Percentiles rank a stretch among this genome's conserved stretches.
phyloP scores from a whole-genome alignment of 1,139 yeast genomes.

The Taphrina pruni region DNA sequence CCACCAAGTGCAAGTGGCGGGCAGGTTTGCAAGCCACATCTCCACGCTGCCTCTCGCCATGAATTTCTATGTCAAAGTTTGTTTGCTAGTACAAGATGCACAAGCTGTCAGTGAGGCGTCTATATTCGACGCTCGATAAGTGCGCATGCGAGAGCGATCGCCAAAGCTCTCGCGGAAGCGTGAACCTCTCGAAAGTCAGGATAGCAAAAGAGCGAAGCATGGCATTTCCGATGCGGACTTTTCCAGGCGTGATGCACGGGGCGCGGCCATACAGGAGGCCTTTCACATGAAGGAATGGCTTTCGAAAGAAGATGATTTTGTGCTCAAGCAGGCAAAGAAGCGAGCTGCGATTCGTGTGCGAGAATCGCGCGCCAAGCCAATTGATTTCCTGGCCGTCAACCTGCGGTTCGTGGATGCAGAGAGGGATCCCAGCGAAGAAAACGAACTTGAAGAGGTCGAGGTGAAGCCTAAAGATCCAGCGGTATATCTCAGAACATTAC shows the following conservation, averaged over 20 bases:
- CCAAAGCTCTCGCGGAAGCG: not conserved
- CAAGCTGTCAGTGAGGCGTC: too few species aligned
- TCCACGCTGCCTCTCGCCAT: too few species aligned
- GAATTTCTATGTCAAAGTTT: too few species aligned
- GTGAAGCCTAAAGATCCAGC: conserved; percentile 46
- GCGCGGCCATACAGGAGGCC: conserved; percentile 39
- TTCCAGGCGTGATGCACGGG: conserved; percentile 29
- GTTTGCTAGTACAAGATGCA: too few species aligned
- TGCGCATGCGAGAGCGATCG: not conserved
- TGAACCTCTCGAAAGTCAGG: conserved; percentile 25
- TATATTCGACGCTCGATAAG: too few species aligned
- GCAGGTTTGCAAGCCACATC: too few species aligned
- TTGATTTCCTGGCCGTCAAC: conserved; percentile 50
- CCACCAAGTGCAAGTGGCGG: too few species aligned
- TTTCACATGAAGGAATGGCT: conserved; percentile 48
- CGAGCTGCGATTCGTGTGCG: conserved; percentile 51
- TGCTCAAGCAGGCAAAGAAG: conserved; percentile 50
- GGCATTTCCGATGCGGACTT: conserved; percentile 1
- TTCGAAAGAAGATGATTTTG: conserved; percentile 51
- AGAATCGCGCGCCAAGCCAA: conserved; percentile 49
- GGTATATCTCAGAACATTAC: conserved; percentile 45
- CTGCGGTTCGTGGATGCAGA: conserved; percentile 46
- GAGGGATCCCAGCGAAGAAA: conserved; percentile 45
- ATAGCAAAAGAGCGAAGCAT: conserved; percentile 12
- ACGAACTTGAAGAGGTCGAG: conserved; percentile 46